A percentile compares a stretch with the other conserved stretches of the same genome.
phyloP scores from a whole-genome alignment of 2,329 filamentous ascomycete genomes.

The Balansia obtecta region DNA sequence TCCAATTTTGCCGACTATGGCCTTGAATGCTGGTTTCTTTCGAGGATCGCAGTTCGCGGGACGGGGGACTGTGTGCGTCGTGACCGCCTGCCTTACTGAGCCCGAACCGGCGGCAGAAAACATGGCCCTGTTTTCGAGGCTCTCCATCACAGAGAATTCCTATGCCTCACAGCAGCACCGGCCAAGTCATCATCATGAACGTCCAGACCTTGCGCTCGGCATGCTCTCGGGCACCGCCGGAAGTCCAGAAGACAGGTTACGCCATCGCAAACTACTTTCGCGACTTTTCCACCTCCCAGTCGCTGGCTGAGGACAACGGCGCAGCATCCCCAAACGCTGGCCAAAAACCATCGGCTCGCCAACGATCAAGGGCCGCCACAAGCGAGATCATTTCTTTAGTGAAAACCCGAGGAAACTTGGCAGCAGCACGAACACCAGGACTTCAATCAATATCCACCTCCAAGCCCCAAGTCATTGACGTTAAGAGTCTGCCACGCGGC shows the following conservation, averaged over 20 bases:
- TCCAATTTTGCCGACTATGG: background rate
- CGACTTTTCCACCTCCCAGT: constrained; percentile 25
- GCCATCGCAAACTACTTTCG: constrained; percentile 17
- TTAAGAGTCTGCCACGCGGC: constrained; percentile 24
- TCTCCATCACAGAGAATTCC: background rate
- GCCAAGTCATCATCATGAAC: constrained; percentile 21
- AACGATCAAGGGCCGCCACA: constrained; percentile 22
- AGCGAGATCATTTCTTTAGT: constrained; percentile 21
- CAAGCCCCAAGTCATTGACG: constrained; percentile 25
- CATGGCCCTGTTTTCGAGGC: background rate
- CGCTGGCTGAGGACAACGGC: constrained; percentile 17
- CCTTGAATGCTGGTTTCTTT: background rate
- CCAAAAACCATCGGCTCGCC: constrained; percentile 12
- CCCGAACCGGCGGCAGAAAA: background rate
- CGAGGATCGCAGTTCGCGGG: background rate
- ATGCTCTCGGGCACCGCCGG: constrained; percentile 22
- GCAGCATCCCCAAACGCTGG: constrained; percentile 10
- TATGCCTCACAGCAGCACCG: constrained; percentile 1
- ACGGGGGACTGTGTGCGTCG: background rate
- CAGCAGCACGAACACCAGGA: background rate
- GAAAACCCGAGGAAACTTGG: constrained; percentile 10
- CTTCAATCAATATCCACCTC: constrained; percentile 3
- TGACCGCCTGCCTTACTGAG: constrained; percentile 1
- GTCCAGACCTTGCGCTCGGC: constrained; percentile 26
- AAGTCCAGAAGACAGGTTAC: constrained; percentile 19